A percentile compares a stretch with the other conserved stretches of the same genome.
phyloP scores from a whole-genome alignment of 805 yeast species.

The Yarrowia divulgata region DNA sequence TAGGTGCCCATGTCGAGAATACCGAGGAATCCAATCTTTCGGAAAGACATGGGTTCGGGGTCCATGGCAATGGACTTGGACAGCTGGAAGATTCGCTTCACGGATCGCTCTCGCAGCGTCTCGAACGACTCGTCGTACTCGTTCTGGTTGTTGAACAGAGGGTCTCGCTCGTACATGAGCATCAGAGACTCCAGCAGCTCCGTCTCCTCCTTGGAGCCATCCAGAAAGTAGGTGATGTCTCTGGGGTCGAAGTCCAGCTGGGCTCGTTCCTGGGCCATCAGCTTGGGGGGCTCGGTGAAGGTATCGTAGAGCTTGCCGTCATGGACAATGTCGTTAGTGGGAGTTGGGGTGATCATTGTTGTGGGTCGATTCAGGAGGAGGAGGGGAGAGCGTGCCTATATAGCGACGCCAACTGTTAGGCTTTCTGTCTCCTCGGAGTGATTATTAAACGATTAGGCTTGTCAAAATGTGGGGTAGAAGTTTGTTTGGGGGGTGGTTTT shows the following conservation, averaged over 20 bases:
- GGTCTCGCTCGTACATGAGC: slow-evolving; percentile 62
- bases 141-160: slow-evolving; percentile 55
- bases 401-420: slow-evolving; percentile 1
- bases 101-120: slow-evolving; percentile 51
- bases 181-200: slow-evolving; percentile 52
- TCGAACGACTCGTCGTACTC: slow-evolving; percentile 58
- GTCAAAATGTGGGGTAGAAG: slow-evolving; percentile 34
- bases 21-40: slow-evolving; percentile 47
- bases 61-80: slow-evolving; percentile 44
- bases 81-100: slow-evolving; percentile 49
- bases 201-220: slow-evolving; percentile 54
- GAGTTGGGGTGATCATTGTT: slow-evolving; percentile 14
- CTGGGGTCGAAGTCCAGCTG: slow-evolving; percentile 51
- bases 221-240: slow-evolving; percentile 55
- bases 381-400: neutral
- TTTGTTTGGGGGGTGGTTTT: neutral
- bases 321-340: slow-evolving; percentile 23
- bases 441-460: slow-evolving; percentile 35
- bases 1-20: slow-evolving; percentile 73
- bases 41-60: slow-evolving; percentile 46
- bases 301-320: slow-evolving; percentile 43
- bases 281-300: slow-evolving; percentile 50
- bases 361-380: neutral
- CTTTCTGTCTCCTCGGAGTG: slow-evolving; percentile 21
- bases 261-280: slow-evolving; percentile 53